phyloP scores from a whole-genome alignment of 1,284 basidiomycete genomes.

The Kwoniella shivajii region DNA sequence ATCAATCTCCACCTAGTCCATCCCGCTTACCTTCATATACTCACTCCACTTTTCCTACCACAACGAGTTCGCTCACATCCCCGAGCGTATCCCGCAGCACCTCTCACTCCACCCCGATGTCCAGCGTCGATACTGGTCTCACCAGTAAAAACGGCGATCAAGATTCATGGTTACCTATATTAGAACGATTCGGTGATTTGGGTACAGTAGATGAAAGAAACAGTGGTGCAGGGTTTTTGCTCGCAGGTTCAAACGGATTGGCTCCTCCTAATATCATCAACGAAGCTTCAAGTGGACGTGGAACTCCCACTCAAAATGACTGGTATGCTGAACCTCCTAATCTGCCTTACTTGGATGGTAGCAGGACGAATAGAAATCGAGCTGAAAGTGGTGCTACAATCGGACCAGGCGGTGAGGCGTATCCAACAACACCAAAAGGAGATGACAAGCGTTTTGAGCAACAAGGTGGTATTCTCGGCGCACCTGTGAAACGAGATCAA shows the following conservation, averaged over 20 bases:
- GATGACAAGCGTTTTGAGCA: conserved; percentile 3
- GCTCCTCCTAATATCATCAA: neutral
- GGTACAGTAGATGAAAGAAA: conserved; percentile 1
- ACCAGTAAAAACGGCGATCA: conserved; percentile 6
- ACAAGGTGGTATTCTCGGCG: conserved; percentile 13
- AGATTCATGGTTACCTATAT: conserved; percentile 20
- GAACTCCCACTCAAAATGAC: conserved; percentile 18
- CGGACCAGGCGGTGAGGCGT: conserved; percentile 5
- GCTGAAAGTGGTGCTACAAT: conserved; percentile 18
- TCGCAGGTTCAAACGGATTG: neutral
- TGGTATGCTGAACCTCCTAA: conserved; percentile 12
- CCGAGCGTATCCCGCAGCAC: conserved; percentile 2
- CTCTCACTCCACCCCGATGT: conserved; percentile 11
- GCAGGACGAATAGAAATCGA: conserved; percentile 5
- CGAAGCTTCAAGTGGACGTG: conserved; percentile 9
- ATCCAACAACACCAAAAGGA: conserved; percentile 9
- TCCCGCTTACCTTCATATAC: conserved; percentile 9
- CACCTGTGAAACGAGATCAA: conserved; percentile 1
- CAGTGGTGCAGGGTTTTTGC: neutral
- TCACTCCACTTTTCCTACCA: neutral
- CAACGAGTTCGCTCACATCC: neutral
- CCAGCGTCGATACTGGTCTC: conserved; percentile 1
- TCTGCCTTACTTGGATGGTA: neutral
- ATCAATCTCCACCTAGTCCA: conserved; percentile 3
- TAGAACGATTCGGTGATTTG: conserved; percentile 18